phyloP scores from a whole-genome alignment of 2,329 filamentous ascomycete genomes.

The Ophidiomyces ophidiicola region DNA sequence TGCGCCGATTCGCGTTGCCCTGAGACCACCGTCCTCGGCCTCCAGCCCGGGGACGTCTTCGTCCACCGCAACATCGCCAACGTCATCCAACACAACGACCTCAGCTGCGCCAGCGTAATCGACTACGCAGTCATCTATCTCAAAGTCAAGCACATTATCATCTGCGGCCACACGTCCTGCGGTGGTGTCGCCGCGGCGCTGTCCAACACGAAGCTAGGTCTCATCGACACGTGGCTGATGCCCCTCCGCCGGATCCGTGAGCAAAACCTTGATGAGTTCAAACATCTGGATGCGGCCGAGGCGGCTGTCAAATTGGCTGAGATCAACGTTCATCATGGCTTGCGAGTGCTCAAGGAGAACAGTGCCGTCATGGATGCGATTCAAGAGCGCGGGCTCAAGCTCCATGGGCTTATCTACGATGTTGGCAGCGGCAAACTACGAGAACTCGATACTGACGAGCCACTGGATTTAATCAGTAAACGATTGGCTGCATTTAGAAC shows the following conservation, averaged over 20 bases:
- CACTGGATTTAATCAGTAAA: slow-evolving; percentile 28
- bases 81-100: slow-evolving; percentile 60
- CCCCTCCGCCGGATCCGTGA: slow-evolving; percentile 44
- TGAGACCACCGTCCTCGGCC: slow-evolving; percentile 66
- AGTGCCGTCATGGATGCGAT: slow-evolving; percentile 58
- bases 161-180: slow-evolving; percentile 51
- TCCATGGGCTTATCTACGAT: slow-evolving; percentile 71
- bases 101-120: slow-evolving; percentile 63
- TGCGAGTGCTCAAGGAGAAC: slow-evolving; percentile 58
- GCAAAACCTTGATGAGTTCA: slow-evolving; percentile 41
- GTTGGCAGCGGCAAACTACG: slow-evolving; percentile 44
- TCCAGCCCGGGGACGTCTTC: slow-evolving; percentile 74
- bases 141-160: slow-evolving; percentile 51
- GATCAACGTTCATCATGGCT: slow-evolving; percentile 60
- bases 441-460: slow-evolving; percentile 38
- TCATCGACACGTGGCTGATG: slow-evolving; percentile 50
- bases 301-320: slow-evolving; percentile 55
- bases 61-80: slow-evolving; percentile 88
- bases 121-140: slow-evolving; percentile 65
- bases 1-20: slow-evolving; percentile 78
- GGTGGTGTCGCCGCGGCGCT: slow-evolving; percentile 47
- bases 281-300: slow-evolving; percentile 36
- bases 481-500: slow-evolving; percentile 33
- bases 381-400: slow-evolving; percentile 54
- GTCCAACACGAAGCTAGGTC: slow-evolving; percentile 45